Base-by-base conservation (phyloP, 768 basidiomycete genomes). In the Symmetrospora coprosmae region DNA sequence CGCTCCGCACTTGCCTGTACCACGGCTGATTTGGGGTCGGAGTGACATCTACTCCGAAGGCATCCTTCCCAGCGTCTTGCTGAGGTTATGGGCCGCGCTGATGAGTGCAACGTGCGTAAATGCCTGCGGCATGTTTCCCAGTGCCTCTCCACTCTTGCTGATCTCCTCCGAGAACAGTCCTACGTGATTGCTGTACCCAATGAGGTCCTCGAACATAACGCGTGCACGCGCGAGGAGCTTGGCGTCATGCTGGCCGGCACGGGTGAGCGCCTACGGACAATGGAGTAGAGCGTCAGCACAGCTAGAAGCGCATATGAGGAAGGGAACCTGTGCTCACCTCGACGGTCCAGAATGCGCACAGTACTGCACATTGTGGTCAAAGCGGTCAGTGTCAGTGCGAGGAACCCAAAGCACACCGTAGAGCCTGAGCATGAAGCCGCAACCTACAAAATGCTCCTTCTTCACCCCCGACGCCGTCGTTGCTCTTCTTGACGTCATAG, bases 381-480 rank as follows among this genome's bases (percentile, higher is more conserved):
- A 52, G 30, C 35, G 43, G 11, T 2, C 28, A 23, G 62, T 48
- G 39, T 30, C 2, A 49, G n/a, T n/a, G n/a, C n/a, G n/a, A n/a
- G n/a, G n/a, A n/a, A n/a, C n/a, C n/a, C n/a, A n/a, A n/a, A n/a
- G n/a, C n/a, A n/a, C n/a, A n/a, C n/a, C n/a, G n/a, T n/a, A n/a
- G 33, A 41, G 21, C 34, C 6, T 41, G 31, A 34, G 13, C 56
- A 13, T n/a, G 47, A 4, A 41, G 7, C n/a, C 4, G 5, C n/a
- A 13, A 23, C 55, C 33, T 23, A 64, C 23, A 31, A 50, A 25
- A 60, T 25, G 72, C 90, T 1, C 91, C 91, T 73, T 94, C 91
- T 65, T 92, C 87, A 1, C 91, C 90, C 1, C 92, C 91, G 13
- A 96, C 88, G 6, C 92, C 92, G 67, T 96, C 92, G 60, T 86